Percentiles rank a stretch among this genome's conserved stretches.
These are phyloP conservation scores for Phytophthora tubulina DNA, from an alignment of 352 stramenopile species.

Conservation along the genomic window DNA sequence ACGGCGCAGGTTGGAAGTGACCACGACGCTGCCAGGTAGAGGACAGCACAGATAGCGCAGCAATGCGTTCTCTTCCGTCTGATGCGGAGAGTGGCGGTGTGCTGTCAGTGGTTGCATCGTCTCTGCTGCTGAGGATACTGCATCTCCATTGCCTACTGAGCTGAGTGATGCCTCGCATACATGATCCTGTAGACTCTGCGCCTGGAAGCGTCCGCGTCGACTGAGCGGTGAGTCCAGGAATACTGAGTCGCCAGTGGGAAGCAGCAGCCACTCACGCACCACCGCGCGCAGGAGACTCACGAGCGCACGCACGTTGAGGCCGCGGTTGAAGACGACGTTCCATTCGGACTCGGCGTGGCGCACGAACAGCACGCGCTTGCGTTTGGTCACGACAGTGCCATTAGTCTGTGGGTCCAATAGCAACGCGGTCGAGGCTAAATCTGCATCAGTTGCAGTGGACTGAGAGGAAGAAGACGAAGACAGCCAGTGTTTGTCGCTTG, in stretches of 20 bases:
- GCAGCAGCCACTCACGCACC: constrained; percentile 72
- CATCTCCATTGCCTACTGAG: background rate
- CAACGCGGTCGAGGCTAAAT: constrained; percentile 2
- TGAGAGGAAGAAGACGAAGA: background rate
- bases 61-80: constrained; percentile 36
- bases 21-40: constrained; percentile 67
- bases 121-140: background rate
- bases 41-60: constrained; percentile 61
- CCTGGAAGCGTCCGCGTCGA: constrained; percentile 62
- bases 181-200: constrained; percentile 56
- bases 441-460: background rate
- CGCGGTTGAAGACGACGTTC: constrained; percentile 92
- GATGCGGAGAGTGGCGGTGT: constrained; percentile 23
- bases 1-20: constrained; percentile 77
- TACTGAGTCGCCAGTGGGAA: constrained; percentile 74
- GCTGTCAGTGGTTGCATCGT: background rate
- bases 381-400: constrained; percentile 23
- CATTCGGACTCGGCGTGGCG: constrained; percentile 90
- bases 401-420: constrained; percentile 5
- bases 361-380: constrained; percentile 84
- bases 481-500: constrained; percentile 69
- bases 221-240: constrained; percentile 91
- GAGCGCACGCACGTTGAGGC: constrained; percentile 53
- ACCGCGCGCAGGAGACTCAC: constrained; percentile 63
- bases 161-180: constrained; percentile 44